These are phyloP conservation scores for Triglochin maritima DNA, from an alignment of 106 monocot genomes.

Conservation along the genomic window DNA sequence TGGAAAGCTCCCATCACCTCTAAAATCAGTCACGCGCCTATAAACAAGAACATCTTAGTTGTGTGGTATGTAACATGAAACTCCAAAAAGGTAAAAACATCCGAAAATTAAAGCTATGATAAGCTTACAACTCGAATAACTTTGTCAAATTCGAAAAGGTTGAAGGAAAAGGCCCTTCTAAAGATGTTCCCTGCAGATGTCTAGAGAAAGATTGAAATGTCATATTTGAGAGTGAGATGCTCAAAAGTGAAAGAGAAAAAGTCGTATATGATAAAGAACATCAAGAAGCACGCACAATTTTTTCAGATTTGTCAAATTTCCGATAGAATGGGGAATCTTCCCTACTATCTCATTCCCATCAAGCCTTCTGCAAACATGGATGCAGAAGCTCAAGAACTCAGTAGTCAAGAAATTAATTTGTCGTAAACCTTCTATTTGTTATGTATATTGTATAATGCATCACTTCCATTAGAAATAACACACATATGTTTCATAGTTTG, in stretches of 20 bases:
- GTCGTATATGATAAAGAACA: not conserved
- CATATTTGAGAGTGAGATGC: not conserved
- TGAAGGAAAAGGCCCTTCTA: slow-evolving; percentile 44
- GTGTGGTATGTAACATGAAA: no score
- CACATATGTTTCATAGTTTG: not conserved
- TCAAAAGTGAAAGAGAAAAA: not conserved
- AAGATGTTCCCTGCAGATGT: slow-evolving; percentile 46
- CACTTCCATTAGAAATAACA: not conserved
- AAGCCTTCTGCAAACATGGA: slow-evolving; percentile 15
- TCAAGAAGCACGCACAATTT: slow-evolving; percentile 8
- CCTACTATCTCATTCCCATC: slow-evolving; percentile 26
- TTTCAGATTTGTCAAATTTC: slow-evolving; percentile 13
- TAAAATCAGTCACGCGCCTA: slow-evolving; percentile 39
- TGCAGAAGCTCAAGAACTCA: no score
- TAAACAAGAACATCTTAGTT: not conserved
- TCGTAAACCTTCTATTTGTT: not conserved
- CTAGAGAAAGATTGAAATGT: slow-evolving; percentile 8
- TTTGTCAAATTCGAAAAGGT: slow-evolving; percentile 13
- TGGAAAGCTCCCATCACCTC: slow-evolving; percentile 35
- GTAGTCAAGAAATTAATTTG: not conserved
- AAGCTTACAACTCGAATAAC: slow-evolving; percentile 26
- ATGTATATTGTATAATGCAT: not conserved
- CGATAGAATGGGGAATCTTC: slow-evolving; percentile 27
- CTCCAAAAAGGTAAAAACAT: not conserved
- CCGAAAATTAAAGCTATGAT: not conserved